phyloP scores from a whole-genome alignment of 2,329 filamentous ascomycete genomes.

The Aspergillus hiratsukae region DNA sequence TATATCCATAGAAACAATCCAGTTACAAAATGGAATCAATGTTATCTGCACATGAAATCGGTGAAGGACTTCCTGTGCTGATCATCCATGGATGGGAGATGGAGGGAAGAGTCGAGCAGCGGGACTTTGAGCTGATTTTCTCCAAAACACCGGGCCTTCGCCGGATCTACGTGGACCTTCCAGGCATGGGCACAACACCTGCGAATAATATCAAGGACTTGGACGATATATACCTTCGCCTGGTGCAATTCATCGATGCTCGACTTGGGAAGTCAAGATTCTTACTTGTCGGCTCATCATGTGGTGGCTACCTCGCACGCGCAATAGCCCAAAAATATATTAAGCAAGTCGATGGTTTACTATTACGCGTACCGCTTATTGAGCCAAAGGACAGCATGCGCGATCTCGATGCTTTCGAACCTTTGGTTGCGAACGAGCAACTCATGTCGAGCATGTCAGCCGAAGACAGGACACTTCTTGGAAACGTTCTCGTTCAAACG shows the following conservation, averaged over 20 bases:
- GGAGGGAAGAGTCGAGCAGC: constrained; percentile 16
- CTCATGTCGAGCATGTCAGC: constrained; percentile 19
- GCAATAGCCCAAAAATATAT: constrained; percentile 23
- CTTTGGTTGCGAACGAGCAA: constrained; percentile 19
- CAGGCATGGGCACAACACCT: constrained; percentile 26
- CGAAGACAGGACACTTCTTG: constrained; percentile 20
- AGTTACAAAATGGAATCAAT: constrained; percentile 13
- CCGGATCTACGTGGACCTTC: constrained; percentile 28
- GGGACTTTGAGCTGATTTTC: constrained; percentile 28
- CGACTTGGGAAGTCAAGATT: constrained; percentile 21
- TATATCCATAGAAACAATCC: not conserved
- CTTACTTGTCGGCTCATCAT: constrained; percentile 24
- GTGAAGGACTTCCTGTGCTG: constrained; percentile 23
- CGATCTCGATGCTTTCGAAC: constrained; percentile 22
- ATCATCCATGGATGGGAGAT: constrained; percentile 27
- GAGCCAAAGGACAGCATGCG: constrained; percentile 20
- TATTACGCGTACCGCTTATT: constrained; percentile 25
- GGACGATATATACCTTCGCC: constrained; percentile 23
- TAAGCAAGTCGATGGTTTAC: constrained; percentile 21
- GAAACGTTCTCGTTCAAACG: constrained; percentile 24
- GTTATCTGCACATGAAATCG: constrained; percentile 21
- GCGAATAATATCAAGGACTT: constrained; percentile 21
- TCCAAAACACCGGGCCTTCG: constrained; percentile 13
- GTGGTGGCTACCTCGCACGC: constrained; percentile 26
- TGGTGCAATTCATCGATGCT: constrained; percentile 24